phyloP scores from a whole-genome alignment of 306 rosid genomes.

The Erythrophleum fordii region DNA sequence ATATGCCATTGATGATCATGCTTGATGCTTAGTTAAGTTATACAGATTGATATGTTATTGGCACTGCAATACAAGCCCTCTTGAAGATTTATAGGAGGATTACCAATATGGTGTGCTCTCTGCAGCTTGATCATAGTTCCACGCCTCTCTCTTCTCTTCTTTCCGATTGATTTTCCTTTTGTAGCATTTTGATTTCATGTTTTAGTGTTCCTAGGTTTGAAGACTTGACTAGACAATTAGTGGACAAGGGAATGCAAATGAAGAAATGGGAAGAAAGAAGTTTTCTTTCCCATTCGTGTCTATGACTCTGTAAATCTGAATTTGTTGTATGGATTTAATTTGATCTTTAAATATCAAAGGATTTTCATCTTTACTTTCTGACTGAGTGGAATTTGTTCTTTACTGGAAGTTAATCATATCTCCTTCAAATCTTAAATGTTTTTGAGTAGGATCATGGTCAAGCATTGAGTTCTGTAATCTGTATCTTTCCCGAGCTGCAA shows the following conservation, averaged over 20 bases:
- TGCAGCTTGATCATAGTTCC: slow-evolving; percentile 48
- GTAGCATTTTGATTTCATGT: slow-evolving; percentile 31
- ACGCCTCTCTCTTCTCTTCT: slow-evolving; percentile 30
- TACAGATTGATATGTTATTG: slow-evolving; percentile 39
- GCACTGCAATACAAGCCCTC: slow-evolving; percentile 28
- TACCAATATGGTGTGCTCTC: slow-evolving; percentile 37
- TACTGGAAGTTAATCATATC: neutral
- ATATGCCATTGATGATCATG: slow-evolving; percentile 58
- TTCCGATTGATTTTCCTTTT: slow-evolving; percentile 33
- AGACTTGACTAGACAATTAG: slow-evolving; percentile 55
- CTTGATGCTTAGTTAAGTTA: slow-evolving; percentile 40
- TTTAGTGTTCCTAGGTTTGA: slow-evolving; percentile 49
- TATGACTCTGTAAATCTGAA: slow-evolving; percentile 70
- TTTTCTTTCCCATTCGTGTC: slow-evolving; percentile 46
- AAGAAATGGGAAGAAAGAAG: slow-evolving; percentile 45
- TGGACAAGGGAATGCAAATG: slow-evolving; percentile 48
- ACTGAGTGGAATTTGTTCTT: slow-evolving; percentile 10
- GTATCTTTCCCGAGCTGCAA: neutral
- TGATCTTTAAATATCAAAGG: slow-evolving; percentile 44
- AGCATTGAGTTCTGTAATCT: neutral
- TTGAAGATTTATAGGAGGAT: slow-evolving; percentile 18
- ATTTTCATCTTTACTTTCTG: slow-evolving; percentile 38
- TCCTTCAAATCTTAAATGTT: neutral
- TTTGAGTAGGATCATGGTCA: neutral
- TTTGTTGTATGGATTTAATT: slow-evolving; percentile 50